These are phyloP conservation scores for Leptodontidium sp. DNA, from an alignment of 2,329 filamentous ascomycete genomes.

Conservation along the genomic window DNA sequence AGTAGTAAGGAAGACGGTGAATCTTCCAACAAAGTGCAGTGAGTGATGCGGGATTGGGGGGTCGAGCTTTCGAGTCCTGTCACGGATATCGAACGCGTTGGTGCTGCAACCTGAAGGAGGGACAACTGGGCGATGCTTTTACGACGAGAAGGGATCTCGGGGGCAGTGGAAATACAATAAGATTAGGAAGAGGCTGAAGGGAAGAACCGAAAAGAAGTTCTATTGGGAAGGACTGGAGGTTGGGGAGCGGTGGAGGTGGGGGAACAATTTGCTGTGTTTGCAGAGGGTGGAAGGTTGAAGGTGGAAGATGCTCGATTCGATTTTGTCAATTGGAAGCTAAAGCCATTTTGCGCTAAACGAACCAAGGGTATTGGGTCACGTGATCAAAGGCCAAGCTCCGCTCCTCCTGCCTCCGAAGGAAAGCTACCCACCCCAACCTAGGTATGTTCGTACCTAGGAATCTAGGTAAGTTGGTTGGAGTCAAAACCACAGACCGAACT, in stretches of 20 bases:
- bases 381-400: not conserved
- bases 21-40: conserved; percentile 10
- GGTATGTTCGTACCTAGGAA: not conserved
- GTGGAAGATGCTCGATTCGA: conserved; percentile 27
- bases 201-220: conserved; percentile 39
- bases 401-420: not conserved
- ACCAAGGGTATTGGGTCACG: not conserved
- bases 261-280: conserved; percentile 32
- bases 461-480: too few relatives aligned
- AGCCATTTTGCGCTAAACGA: conserved; percentile 15
- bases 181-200: conserved; percentile 39
- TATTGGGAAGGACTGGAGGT: conserved; percentile 33
- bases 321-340: conserved; percentile 28
- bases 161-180: conserved; percentile 38
- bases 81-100: conserved; percentile 44
- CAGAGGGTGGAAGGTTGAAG: conserved; percentile 27
- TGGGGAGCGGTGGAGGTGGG: conserved; percentile 18
- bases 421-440: not conserved
- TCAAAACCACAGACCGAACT: too few relatives aligned
- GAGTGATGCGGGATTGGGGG: not conserved
- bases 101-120: conserved; percentile 27
- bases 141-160: conserved; percentile 32
- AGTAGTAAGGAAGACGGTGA: conserved; percentile 16
- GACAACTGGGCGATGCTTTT: conserved; percentile 27
- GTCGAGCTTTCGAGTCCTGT: conserved; percentile 40